phyloP scores from a whole-genome alignment of 208 protist genomes.

The Acanthamoeba polyphaga region DNA sequence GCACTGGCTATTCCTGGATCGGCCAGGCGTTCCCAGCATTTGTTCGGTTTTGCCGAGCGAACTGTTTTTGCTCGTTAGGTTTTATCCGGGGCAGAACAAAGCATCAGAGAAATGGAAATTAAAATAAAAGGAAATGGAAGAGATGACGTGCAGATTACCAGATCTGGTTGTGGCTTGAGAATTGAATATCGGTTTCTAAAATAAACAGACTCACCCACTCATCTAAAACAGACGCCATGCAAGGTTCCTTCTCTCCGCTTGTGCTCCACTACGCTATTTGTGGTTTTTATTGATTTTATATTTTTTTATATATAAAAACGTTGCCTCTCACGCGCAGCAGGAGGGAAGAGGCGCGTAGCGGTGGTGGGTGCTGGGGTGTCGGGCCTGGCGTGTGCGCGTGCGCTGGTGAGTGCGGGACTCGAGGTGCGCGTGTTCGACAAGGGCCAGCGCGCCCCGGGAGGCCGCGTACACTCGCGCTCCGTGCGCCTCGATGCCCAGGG shows the following conservation, averaged over 20 bases:
- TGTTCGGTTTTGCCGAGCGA: too few species aligned
- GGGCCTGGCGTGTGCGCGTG: slow-evolving; percentile 13
- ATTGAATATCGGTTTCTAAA: too few species aligned
- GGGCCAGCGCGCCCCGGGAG: not conserved
- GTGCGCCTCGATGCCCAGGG: not conserved
- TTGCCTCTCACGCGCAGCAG: not conserved
- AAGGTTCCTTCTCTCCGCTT: not conserved
- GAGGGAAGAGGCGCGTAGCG: not conserved
- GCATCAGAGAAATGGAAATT: too few species aligned
- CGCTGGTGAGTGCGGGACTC: not conserved
- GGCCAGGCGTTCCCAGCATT: too few species aligned
- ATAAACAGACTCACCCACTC: too few species aligned
- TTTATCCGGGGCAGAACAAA: too few species aligned
- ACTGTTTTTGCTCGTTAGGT: too few species aligned
- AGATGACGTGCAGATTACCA: too few species aligned
- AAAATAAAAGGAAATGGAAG: too few species aligned
- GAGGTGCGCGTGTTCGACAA: slow-evolving; percentile 11
- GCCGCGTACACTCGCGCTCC: not conserved
- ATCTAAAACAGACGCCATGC: not conserved
- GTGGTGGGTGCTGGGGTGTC: slow-evolving; percentile 25
- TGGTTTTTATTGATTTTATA: not conserved
- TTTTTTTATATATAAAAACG: not conserved
- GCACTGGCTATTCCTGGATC: too few species aligned
- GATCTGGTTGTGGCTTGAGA: too few species aligned
- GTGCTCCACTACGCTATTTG: too few species aligned